Evolutionary conservation across 257 asterid genomes (phyloP).

Genomic region (Nyctanthes arbortristis): DNA sequence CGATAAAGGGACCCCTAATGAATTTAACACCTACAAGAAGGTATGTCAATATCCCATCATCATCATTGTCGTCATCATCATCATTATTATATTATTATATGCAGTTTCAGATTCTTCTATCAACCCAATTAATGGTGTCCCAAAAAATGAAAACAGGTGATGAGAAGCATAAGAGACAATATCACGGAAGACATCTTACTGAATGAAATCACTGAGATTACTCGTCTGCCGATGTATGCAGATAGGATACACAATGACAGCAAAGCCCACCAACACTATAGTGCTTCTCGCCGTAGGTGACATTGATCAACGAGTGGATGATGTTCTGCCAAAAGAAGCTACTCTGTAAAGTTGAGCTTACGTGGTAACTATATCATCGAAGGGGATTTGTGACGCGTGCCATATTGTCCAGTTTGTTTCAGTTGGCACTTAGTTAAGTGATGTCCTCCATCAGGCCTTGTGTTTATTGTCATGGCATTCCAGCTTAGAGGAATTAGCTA

Average conservation of each 20-base stretch:
- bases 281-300: conserved; percentile 61
- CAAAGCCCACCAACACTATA: conserved; percentile 50
- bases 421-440: background rate
- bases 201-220: conserved; percentile 76
- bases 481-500: background rate
- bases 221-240: conserved; percentile 86
- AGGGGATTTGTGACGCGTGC: background rate
- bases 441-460: background rate
- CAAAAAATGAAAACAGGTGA: conserved; percentile 52
- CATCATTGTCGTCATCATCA: no score
- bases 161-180: conserved; percentile 87
- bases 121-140: background rate
- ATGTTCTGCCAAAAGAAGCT: background rate
- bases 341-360: background rate
- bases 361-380: background rate
- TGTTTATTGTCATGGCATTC: background rate
- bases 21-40: conserved; percentile 84
- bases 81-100: no score
- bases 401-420: background rate
- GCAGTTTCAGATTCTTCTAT: background rate
- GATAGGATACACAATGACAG: conserved; percentile 82
- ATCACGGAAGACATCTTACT: conserved; percentile 78
- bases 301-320: conserved; percentile 6
- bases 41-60: conserved; percentile 28
- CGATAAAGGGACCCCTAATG: conserved; percentile 92